Conservation (phyloP, 495 filamentous ascomycete genomes). For the Schizothecium vesticola region DNA sequence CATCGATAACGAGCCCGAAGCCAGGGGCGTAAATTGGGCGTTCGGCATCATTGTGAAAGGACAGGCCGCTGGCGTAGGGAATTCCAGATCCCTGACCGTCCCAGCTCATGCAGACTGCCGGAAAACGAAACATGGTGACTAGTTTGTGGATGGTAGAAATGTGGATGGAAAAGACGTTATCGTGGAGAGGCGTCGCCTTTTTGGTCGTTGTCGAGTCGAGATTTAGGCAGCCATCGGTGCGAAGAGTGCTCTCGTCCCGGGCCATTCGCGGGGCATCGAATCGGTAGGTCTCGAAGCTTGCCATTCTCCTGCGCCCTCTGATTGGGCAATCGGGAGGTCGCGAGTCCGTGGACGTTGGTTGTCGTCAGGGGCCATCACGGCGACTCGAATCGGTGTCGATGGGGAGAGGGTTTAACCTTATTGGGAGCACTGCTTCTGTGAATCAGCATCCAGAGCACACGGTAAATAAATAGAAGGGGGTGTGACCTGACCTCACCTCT, state of each 20-base stretch:
- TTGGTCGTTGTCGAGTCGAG: background rate
- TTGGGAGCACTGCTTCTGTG: background rate
- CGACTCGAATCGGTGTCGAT: background rate
- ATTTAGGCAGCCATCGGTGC: background rate
- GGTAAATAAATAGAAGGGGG: background rate
- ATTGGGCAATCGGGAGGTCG: background rate
- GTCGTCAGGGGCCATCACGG: background rate
- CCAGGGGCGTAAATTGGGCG: background rate
- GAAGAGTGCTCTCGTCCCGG: no score
- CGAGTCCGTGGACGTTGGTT: background rate
- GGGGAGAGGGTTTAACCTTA: background rate
- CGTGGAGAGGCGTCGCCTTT: background rate
- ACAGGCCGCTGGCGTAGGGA: background rate
- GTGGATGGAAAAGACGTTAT: background rate
- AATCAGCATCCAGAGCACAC: background rate
- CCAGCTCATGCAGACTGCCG: background rate
- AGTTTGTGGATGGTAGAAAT: background rate
- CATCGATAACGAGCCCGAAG: background rate
- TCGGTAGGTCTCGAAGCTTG: no score
- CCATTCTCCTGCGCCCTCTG: background rate
- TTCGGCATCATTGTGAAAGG: background rate
- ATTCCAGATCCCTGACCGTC: background rate
- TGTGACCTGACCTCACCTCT: background rate
- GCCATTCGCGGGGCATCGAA: no score
- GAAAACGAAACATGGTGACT: background rate